Conservation (phyloP, 345 rosid genomes). For the Draba incana region DNA sequence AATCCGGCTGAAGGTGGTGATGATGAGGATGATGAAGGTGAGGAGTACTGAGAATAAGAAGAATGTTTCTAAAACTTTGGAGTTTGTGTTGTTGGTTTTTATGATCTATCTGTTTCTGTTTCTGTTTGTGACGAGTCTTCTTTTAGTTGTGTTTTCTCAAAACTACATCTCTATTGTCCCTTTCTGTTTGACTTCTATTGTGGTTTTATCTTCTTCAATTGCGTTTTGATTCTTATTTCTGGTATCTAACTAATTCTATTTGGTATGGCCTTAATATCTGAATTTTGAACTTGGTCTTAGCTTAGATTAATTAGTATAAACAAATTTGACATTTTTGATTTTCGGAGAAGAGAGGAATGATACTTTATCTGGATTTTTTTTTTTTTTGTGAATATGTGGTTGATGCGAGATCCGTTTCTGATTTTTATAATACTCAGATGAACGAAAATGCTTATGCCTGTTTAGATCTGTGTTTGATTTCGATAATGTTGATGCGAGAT, state of each 20-base stretch:
- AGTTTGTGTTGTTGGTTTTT: not conserved
- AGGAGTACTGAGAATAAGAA: slow-evolving; percentile 45
- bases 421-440: no score
- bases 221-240: no score
- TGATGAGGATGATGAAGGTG: slow-evolving; percentile 66
- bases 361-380: not conserved
- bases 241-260: no score
- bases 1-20: slow-evolving; percentile 62
- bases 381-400: no score
- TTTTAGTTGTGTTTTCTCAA: slow-evolving; percentile 21
- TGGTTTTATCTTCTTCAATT: no score
- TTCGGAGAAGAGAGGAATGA: not conserved
- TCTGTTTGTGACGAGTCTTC: slow-evolving; percentile 31
- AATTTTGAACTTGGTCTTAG: not conserved
- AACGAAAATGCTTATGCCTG: not conserved
- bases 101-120: not conserved
- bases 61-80: not conserved
- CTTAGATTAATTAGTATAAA: no score
- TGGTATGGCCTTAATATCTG: no score
- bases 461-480: slow-evolving; percentile 1
- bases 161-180: not conserved
- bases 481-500: not conserved
- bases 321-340: not conserved
- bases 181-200: no score
- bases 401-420: no score